phyloP scores from a whole-genome alignment of 192 early-diverging fungal species.

The Coemansia asiatica region DNA sequence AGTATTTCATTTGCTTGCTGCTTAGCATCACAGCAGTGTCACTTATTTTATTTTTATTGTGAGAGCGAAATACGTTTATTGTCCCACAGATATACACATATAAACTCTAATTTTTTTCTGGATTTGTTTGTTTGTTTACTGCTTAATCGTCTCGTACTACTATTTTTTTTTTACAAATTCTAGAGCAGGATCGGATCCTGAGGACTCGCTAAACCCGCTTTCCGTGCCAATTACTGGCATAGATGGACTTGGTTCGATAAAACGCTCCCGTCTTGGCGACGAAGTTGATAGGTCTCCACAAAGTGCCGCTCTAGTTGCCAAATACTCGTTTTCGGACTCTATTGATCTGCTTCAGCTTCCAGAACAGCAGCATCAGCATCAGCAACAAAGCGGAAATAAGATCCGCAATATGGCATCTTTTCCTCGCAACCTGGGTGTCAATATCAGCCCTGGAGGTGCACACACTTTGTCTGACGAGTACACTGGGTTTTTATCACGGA shows the following conservation, averaged over 20 bases:
- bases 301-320: conserved; percentile 44
- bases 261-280: background rate
- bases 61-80: too few species aligned
- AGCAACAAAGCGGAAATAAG: background rate
- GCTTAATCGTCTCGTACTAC: background rate
- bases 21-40: background rate
- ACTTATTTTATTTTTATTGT: background rate
- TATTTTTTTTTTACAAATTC: background rate
- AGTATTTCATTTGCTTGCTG: conserved; percentile 1
- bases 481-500: conserved; percentile 28
- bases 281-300: conserved; percentile 38
- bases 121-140: background rate
- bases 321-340: conserved; percentile 27
- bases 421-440: conserved; percentile 40
- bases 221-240: conserved; percentile 6
- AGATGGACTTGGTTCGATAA: background rate
- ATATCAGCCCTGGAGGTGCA: conserved; percentile 33
- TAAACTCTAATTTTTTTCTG: background rate
- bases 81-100: background rate
- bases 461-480: conserved; percentile 36
- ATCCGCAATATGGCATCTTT: conserved; percentile 16
- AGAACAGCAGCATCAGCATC: conserved; percentile 7
- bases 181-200: background rate
- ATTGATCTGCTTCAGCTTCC: conserved; percentile 17
- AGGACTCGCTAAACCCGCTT: background rate